Percentiles rank a stretch among this genome's conserved stretches.
Evolutionary conservation across 1,284 basidiomycete genomes (phyloP).

Genomic region (Ganoderma multipileum): DNA sequence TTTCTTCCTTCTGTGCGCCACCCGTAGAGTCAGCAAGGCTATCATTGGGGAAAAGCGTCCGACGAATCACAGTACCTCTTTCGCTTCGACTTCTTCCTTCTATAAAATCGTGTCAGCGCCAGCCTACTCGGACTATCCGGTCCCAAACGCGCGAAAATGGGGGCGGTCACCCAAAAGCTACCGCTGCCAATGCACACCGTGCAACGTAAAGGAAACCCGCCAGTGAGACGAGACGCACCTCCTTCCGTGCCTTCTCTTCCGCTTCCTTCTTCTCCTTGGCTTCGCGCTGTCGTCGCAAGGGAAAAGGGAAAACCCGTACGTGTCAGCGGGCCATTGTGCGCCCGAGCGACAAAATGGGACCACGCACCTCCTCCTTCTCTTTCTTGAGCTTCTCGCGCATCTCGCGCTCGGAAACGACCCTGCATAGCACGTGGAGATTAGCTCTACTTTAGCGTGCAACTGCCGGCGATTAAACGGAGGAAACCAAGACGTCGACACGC

Average conservation of each 20-base stretch:
- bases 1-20: conserved; percentile 53
- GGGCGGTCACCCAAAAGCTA: neutral
- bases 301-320: conserved; percentile 27
- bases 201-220: conserved; percentile 14
- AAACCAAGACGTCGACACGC: conserved; percentile 22
- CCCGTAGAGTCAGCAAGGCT: conserved; percentile 11
- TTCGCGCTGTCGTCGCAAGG: conserved; percentile 56
- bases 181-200: conserved; percentile 13
- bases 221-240: conserved; percentile 36
- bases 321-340: conserved; percentile 25
- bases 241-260: conserved; percentile 52
- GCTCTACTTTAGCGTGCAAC: conserved; percentile 15
- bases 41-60: conserved; percentile 10
- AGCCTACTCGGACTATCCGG: too few relatives aligned
- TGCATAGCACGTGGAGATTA: conserved; percentile 29
- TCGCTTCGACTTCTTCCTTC: conserved; percentile 58
- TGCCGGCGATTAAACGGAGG: conserved; percentile 8
- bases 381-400: conserved; percentile 82
- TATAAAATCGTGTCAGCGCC: conserved; percentile 35
- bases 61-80: conserved; percentile 39
- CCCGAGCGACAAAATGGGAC: conserved; percentile 22
- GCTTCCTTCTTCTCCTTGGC: conserved; percentile 77
- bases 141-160: neutral
- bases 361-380: conserved; percentile 79
- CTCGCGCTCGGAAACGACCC: conserved; percentile 79